A percentile compares a stretch with the other conserved stretches of the same genome.
These are phyloP conservation scores for Violaceomyces palustris DNA, from an alignment of 1,284 basidiomycete genomes.

Conservation along the genomic window DNA sequence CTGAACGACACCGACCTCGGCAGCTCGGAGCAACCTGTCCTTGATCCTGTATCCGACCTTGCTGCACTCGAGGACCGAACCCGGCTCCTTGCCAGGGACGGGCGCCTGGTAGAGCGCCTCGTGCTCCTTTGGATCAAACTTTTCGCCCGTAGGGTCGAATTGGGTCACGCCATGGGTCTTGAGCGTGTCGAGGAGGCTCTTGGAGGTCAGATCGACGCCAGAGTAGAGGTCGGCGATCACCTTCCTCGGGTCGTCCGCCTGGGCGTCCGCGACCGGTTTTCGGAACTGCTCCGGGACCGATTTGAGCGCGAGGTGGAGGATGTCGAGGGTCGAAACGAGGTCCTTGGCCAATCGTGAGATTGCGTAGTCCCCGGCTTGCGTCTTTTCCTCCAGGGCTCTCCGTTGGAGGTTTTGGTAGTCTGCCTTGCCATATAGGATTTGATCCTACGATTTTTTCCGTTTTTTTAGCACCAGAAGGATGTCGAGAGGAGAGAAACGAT, in stretches of 20 bases:
- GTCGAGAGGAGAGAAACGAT: neutral
- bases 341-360: slow-evolving; percentile 84
- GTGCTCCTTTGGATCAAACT: slow-evolving; percentile 89
- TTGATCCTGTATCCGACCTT: slow-evolving; percentile 67
- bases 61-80: slow-evolving; percentile 83
- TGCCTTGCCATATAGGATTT: slow-evolving; percentile 58
- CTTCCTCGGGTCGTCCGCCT: slow-evolving; percentile 40
- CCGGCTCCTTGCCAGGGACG: slow-evolving; percentile 76
- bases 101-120: slow-evolving; percentile 94
- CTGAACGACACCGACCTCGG: slow-evolving; percentile 87
- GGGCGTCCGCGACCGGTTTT: slow-evolving; percentile 49
- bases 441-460: slow-evolving; percentile 17
- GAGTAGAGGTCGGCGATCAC: slow-evolving; percentile 57
- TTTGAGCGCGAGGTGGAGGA: slow-evolving; percentile 76
- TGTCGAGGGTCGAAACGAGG: slow-evolving; percentile 85
- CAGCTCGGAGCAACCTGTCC: slow-evolving; percentile 74
- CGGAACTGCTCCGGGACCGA: slow-evolving; percentile 63
- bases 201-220: slow-evolving; percentile 88
- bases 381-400: slow-evolving; percentile 81
- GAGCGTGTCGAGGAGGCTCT: slow-evolving; percentile 80
- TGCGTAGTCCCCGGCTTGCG: slow-evolving; percentile 85
- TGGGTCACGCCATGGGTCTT: slow-evolving; percentile 84
- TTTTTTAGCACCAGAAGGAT: neutral
- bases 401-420: slow-evolving; percentile 93
- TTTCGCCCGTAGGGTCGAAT: slow-evolving; percentile 85